Conservation (phyloP, 305 asterid species). For the Stenogyne calaminthoides region DNA sequence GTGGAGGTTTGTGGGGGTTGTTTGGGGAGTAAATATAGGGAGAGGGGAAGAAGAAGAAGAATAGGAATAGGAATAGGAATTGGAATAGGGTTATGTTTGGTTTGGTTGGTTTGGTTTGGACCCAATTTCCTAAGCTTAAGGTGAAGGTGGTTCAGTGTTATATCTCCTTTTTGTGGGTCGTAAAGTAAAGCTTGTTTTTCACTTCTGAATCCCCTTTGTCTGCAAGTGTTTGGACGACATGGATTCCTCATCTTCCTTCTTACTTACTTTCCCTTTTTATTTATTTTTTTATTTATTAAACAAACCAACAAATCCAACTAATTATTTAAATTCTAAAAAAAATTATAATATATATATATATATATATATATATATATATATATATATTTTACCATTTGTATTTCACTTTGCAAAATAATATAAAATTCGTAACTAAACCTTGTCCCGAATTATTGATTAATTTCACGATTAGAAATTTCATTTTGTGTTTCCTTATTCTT, state of each 20-base stretch:
- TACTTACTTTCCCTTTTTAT: slow-evolving; percentile 9
- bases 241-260: slow-evolving; percentile 54
- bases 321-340: neutral
- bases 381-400: too few species aligned
- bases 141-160: too few species aligned
- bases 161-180: slow-evolving; percentile 69
- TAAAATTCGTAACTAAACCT: too few species aligned
- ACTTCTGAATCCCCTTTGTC: slow-evolving; percentile 74
- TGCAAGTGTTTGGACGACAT: slow-evolving; percentile 69
- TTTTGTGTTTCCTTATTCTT: too few species aligned
- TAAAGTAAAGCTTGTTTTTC: slow-evolving; percentile 76
- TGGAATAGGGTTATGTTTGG: slow-evolving; percentile 38
- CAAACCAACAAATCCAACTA: neutral
- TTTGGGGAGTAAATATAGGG: slow-evolving; percentile 56
- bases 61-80: slow-evolving; percentile 17
- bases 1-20: slow-evolving; percentile 26
- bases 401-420: too few species aligned
- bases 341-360: too few species aligned
- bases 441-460: too few species aligned
- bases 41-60: slow-evolving; percentile 24
- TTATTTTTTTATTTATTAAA: neutral
- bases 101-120: too few species aligned
- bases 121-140: slow-evolving; percentile 62
- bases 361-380: too few species aligned
- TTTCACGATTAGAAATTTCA: too few species aligned